These are phyloP conservation scores for Euryodendron excelsum DNA, from an alignment of 148 eudicot species.

Conservation along the genomic window DNA sequence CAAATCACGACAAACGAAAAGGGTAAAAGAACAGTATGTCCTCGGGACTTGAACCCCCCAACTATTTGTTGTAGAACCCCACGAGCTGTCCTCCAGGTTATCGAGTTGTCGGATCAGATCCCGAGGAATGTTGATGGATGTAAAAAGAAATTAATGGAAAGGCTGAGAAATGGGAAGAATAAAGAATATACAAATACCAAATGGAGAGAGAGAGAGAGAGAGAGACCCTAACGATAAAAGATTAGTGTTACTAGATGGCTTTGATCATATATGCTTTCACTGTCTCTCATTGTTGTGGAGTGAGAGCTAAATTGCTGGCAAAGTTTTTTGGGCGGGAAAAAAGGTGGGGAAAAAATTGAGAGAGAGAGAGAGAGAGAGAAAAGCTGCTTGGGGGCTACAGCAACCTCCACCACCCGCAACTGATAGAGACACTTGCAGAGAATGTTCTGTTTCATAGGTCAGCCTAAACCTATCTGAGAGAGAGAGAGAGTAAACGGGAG, in stretches of 20 bases:
- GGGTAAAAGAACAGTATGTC: neutral
- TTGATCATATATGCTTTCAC: constrained; percentile 23
- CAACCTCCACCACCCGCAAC: constrained; percentile 42
- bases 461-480: neutral
- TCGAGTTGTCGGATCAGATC: constrained; percentile 27
- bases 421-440: constrained; percentile 28
- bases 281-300: constrained; percentile 26
- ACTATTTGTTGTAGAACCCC: too few relatives aligned
- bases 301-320: constrained; percentile 40
- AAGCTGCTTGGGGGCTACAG: constrained; percentile 24
- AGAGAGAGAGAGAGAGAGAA: constrained; percentile 18
- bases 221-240: constrained; percentile 38
- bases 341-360: constrained; percentile 19
- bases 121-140: constrained; percentile 11
- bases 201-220: constrained; percentile 5
- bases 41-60: constrained; percentile 33
- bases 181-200: constrained; percentile 21
- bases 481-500: constrained; percentile 20
- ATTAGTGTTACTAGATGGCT: constrained; percentile 15
- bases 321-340: constrained; percentile 30
- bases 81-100: neutral
- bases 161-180: constrained; percentile 21
- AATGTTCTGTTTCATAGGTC: constrained; percentile 9
- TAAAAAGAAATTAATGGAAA: neutral
- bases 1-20: neutral